Percentiles rank a stretch among this genome's conserved stretches.
These are phyloP conservation scores for Pythium myriotylum DNA, from an alignment of 352 stramenopile species.

Conservation along the genomic window DNA sequence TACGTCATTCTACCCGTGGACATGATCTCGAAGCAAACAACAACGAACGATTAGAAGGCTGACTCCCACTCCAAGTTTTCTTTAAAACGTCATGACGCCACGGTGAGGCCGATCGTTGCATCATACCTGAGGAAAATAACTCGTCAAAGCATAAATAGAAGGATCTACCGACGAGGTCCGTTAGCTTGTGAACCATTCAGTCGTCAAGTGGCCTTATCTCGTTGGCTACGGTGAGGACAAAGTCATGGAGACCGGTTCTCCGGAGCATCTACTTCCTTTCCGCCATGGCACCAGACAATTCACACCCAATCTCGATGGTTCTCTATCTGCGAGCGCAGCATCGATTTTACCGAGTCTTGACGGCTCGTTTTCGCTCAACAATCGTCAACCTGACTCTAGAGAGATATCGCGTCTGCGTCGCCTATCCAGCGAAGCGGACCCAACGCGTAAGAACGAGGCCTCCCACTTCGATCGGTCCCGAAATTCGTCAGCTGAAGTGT, in stretches of 20 bases:
- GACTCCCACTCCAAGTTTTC: too few species aligned
- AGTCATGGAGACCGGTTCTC: constrained; percentile 3
- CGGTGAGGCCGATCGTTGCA: too few species aligned
- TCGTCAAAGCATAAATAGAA: too few species aligned
- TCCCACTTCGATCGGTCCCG: constrained; percentile 21
- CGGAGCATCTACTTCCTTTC: too few species aligned
- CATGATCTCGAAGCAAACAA: constrained; percentile 11
- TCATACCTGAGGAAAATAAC: too few species aligned
- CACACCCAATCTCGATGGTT: neutral
- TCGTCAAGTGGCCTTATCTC: too few species aligned
- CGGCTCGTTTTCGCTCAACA: constrained; percentile 1
- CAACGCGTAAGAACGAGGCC: neutral
- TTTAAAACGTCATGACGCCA: too few species aligned
- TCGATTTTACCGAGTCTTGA: constrained; percentile 16
- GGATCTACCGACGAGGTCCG: too few species aligned
- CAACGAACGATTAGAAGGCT: too few species aligned
- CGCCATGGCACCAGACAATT: neutral
- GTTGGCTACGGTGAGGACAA: constrained; percentile 21
- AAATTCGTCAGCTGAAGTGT: constrained; percentile 18
- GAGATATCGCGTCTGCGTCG: neutral
- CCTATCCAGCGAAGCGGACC: constrained; percentile 15
- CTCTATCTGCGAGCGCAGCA: constrained; percentile 2
- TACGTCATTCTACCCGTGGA: constrained; percentile 85
- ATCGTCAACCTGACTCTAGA: neutral
- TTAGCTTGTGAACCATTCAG: too few species aligned